phyloP scores from a whole-genome alignment of 1,284 basidiomycete genomes.

The Austroboletus rostrupii region DNA sequence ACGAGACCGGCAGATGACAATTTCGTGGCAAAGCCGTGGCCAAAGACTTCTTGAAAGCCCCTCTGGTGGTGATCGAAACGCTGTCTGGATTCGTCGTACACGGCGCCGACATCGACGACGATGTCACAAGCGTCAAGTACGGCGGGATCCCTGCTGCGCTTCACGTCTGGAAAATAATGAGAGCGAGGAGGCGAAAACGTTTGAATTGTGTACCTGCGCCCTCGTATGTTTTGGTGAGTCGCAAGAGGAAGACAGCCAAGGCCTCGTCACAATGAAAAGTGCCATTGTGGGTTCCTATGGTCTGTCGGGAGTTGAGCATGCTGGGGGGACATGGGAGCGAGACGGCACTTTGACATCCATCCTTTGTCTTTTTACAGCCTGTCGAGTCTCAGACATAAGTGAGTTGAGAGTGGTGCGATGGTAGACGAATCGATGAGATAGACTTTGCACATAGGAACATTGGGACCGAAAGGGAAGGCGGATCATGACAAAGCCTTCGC shows the following conservation, averaged over 20 bases:
- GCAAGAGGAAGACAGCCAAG: constrained; percentile 87
- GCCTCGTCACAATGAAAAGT: constrained; percentile 98
- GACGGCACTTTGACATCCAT: constrained; percentile 39
- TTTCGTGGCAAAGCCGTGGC: constrained; percentile 82
- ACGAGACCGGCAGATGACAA: constrained; percentile 91
- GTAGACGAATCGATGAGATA: constrained; percentile 7
- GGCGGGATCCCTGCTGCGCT: constrained; percentile 78
- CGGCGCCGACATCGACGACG: constrained; percentile 96
- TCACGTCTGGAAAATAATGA: constrained; percentile 46
- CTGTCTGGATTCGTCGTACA: constrained; percentile 77
- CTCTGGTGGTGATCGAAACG: constrained; percentile 97
- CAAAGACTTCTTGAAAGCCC: constrained; percentile 89
- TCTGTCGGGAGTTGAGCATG: constrained; percentile 33
- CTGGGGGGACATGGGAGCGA: background rate
- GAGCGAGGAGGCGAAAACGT: background rate
- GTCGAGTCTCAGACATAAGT: constrained; percentile 33
- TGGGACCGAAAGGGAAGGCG: background rate
- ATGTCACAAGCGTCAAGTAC: constrained; percentile 85
- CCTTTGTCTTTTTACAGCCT: constrained; percentile 47
- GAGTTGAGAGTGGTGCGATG: constrained; percentile 1
- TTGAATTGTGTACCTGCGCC: constrained; percentile 56
- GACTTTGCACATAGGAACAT: background rate
- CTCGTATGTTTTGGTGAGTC: constrained; percentile 73
- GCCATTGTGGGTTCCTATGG: constrained; percentile 92
- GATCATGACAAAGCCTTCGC: background rate